Conservation (phyloP, 345 rosid genomes). For the Stellera chamaejasme region DNA sequence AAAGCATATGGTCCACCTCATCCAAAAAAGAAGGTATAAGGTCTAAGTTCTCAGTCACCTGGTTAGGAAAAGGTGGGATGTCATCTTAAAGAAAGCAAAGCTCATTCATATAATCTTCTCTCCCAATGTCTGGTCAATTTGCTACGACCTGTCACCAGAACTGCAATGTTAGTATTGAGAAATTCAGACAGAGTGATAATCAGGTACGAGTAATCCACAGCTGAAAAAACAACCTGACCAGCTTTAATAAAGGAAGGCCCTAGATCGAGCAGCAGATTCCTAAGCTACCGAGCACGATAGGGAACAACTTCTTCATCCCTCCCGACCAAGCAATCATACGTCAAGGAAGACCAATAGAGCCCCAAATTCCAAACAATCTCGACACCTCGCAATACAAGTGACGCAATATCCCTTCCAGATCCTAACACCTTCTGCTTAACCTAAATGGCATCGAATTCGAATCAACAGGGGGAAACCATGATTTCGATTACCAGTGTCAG, state of each 20-base stretch:
- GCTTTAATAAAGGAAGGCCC: conserved; percentile 98
- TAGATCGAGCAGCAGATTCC: conserved; percentile 83
- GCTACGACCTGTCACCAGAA: conserved; percentile 65
- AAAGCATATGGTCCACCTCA: too few species aligned
- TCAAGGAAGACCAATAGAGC: conserved; percentile 73
- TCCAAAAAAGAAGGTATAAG: too few species aligned
- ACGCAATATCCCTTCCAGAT: conserved; percentile 58
- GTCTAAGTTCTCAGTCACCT: conserved; percentile 31
- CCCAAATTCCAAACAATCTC: conserved; percentile 96
- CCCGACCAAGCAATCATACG: conserved; percentile 80
- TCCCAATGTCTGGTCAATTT: conserved; percentile 85
- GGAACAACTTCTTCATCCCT: conserved; percentile 92
- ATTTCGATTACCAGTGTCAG: background rate
- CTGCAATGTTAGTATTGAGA: background rate
- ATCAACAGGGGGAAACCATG: background rate
- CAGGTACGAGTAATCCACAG: background rate
- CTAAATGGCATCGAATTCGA: conserved; percentile 22
- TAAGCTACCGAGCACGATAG: conserved; percentile 82
- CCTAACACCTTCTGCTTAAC: conserved; percentile 82
- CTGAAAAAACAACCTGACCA: conserved; percentile 55
- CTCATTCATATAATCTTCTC: conserved; percentile 98
- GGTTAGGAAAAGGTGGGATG: conserved; percentile 90
- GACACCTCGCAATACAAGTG: conserved; percentile 66
- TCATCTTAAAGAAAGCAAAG: conserved; percentile 97
- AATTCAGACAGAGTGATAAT: conserved; percentile 4